Conservation (phyloP, 2,329 filamentous ascomycete species). For the Fonsecaea pedrosoi region DNA sequence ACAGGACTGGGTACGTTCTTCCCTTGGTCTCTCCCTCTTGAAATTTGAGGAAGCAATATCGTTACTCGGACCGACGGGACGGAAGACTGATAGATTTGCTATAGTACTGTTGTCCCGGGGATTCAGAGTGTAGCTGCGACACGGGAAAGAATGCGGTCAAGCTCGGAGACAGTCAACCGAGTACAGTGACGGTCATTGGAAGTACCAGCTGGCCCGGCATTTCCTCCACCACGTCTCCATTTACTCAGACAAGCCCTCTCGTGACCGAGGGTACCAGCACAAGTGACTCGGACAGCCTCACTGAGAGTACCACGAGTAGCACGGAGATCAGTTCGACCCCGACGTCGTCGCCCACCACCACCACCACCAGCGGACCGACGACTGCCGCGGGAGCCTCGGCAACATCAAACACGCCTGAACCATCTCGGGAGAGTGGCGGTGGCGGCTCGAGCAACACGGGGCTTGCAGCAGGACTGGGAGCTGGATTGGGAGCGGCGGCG, state of each 20-base stretch:
- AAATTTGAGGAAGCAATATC: not conserved
- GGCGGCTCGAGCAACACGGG: slow-evolving; percentile 22
- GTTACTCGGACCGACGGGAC: not conserved
- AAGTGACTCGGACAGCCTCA: not conserved
- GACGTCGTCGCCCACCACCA: slow-evolving; percentile 2
- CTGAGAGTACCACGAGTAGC: not conserved
- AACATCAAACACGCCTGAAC: slow-evolving; percentile 2
- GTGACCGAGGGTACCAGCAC: slow-evolving; percentile 19
- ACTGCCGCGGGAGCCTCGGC: slow-evolving; percentile 11
- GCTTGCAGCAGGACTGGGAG: slow-evolving; percentile 26
- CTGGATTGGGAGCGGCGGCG: slow-evolving; percentile 23
- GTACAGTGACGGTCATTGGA: slow-evolving; percentile 27
- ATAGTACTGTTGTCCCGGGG: slow-evolving; percentile 22
- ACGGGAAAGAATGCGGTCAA: slow-evolving; percentile 27
- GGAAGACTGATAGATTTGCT: not conserved
- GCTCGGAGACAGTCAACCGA: slow-evolving; percentile 19
- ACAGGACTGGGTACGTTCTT: slow-evolving; percentile 15
- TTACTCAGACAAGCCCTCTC: slow-evolving; percentile 17
- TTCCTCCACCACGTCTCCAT: slow-evolving; percentile 20
- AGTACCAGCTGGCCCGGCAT: slow-evolving; percentile 31
- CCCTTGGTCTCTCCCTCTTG: not conserved
- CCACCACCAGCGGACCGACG: not conserved
- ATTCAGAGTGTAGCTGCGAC: slow-evolving; percentile 18
- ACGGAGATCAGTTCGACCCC: slow-evolving; percentile 1
- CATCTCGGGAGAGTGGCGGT: not conserved